Percentiles rank a stretch among this genome's conserved stretches.
Evolutionary conservation across 805 yeast species (phyloP).

Genomic region (Metschnikowia koreensis): DNA sequence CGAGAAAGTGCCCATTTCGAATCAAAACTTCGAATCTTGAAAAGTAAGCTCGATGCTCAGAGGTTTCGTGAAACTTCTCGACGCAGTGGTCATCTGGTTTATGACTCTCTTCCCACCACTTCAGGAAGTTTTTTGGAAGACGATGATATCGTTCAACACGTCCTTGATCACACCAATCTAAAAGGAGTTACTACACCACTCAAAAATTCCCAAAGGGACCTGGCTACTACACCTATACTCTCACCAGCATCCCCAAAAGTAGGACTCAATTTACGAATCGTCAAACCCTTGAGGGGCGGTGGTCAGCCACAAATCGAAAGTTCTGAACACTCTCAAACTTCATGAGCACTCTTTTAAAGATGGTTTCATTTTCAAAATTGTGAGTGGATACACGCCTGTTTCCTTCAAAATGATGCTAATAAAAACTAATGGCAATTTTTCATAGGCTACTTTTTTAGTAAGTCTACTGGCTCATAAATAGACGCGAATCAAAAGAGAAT

Average conservation of each 20-base stretch:
- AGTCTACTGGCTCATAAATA: too few relatives aligned
- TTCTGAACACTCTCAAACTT: neutral
- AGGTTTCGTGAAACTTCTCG: conserved; percentile 13
- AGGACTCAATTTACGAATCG: conserved; percentile 57
- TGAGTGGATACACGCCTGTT: too few relatives aligned
- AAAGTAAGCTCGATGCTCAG: conserved; percentile 18
- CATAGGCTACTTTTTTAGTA: too few relatives aligned
- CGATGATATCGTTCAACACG: conserved; percentile 1
- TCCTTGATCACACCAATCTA: neutral
- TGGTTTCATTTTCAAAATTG: too few relatives aligned
- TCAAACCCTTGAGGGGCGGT: conserved; percentile 63
- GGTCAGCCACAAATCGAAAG: conserved; percentile 1
- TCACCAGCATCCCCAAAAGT: conserved; percentile 32
- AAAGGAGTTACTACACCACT: neutral
- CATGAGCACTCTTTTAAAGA: too few relatives aligned
- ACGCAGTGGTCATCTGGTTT: conserved; percentile 7
- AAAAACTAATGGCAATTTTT: too few relatives aligned
- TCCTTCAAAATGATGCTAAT: too few relatives aligned
- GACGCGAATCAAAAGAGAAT: too few relatives aligned
- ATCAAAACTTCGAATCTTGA: conserved; percentile 29
- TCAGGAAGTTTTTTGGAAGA: conserved; percentile 6
- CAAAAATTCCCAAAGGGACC: neutral
- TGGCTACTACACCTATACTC: conserved; percentile 1
- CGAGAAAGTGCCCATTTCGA: conserved; percentile 53
- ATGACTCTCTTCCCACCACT: conserved; percentile 6